phyloP scores from a whole-genome alignment of 371 early-diverging fungal genomes.

The Apophysomyces elegans region DNA sequence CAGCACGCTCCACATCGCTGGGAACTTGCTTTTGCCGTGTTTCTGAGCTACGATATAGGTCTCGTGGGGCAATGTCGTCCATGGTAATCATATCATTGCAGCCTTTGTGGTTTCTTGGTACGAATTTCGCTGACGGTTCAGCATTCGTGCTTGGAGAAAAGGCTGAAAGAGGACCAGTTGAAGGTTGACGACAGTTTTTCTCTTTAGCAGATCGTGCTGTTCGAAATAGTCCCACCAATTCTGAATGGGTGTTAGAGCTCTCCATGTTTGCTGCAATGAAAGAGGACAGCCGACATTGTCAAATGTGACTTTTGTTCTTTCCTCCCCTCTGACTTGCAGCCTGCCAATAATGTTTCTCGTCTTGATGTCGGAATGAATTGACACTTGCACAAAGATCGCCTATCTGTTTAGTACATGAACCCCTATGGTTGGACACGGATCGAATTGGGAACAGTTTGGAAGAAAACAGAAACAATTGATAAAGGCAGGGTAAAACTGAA shows the following conservation, averaged over 20 bases:
- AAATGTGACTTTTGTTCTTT: no score
- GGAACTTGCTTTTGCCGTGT: neutral
- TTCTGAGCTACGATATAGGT: neutral
- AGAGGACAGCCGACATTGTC: no score
- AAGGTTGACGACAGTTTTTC: neutral
- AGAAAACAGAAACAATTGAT: no score
- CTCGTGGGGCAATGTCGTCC: constrained; percentile 3
- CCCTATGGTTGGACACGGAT: no score
- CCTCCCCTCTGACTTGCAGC: no score
- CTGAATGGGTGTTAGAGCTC: neutral
- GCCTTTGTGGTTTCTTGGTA: neutral
- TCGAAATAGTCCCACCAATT: neutral
- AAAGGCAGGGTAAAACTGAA: no score
- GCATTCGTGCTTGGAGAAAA: neutral
- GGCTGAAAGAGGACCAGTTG: neutral
- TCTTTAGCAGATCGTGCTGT: neutral
- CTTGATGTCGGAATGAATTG: no score
- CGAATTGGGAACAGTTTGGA: no score
- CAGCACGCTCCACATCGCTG: neutral
- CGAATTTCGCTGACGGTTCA: neutral
- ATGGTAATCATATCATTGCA: neutral
- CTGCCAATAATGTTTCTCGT: no score
- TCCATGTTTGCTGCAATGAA: neutral
- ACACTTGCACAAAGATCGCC: no score
- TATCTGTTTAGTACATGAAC: no score